Percentiles rank a stretch among this genome's conserved stretches.
Evolutionary conservation across 2,329 filamentous ascomycete species (phyloP).

Genomic region (Periconia sp.): DNA sequence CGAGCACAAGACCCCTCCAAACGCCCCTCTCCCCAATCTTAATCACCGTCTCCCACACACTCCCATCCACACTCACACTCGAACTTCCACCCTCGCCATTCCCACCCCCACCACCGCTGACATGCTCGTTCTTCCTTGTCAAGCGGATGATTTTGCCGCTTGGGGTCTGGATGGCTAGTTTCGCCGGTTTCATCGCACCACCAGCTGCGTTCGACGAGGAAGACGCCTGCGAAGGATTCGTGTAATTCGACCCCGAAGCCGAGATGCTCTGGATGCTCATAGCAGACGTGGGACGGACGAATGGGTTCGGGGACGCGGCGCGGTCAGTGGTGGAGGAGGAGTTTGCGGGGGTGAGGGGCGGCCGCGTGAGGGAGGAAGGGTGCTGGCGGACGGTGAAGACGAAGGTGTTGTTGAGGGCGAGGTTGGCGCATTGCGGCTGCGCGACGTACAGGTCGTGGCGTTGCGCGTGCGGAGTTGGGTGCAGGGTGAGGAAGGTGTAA

Average conservation of each 20-base stretch:
- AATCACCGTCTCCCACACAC: conserved; percentile 86
- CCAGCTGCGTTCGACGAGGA: conserved; percentile 60
- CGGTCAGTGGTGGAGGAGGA: conserved; percentile 31
- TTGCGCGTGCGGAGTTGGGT: conserved; percentile 97
- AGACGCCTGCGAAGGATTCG: conserved; percentile 58
- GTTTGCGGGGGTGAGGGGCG: conserved; percentile 26
- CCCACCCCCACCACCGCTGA: conserved; percentile 60
- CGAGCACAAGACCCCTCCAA: conserved; percentile 80
- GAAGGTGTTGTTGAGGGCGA: conserved; percentile 95
- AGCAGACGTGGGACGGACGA: conserved; percentile 58
- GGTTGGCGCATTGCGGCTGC: conserved; percentile 85
- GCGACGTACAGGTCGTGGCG: conserved; percentile 95
- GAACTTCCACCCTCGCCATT: conserved; percentile 67
- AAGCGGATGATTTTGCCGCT: conserved; percentile 90
- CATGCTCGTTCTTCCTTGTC: conserved; percentile 76
- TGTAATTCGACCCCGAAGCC: conserved; percentile 55
- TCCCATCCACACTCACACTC: conserved; percentile 55
- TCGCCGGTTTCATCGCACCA: conserved; percentile 76
- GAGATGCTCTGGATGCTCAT: conserved; percentile 63
- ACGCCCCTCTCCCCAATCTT: conserved; percentile 81
- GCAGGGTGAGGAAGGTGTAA: conserved; percentile 89
- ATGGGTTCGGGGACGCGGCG: conserved; percentile 55
- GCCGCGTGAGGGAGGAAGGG: conserved; percentile 60
- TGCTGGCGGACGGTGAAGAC: conserved; percentile 96
- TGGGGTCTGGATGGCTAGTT: conserved; percentile 91